Conservation (phyloP, 2,329 filamentous ascomycete genomes). For the Tolypocladium pustulatum region DNA sequence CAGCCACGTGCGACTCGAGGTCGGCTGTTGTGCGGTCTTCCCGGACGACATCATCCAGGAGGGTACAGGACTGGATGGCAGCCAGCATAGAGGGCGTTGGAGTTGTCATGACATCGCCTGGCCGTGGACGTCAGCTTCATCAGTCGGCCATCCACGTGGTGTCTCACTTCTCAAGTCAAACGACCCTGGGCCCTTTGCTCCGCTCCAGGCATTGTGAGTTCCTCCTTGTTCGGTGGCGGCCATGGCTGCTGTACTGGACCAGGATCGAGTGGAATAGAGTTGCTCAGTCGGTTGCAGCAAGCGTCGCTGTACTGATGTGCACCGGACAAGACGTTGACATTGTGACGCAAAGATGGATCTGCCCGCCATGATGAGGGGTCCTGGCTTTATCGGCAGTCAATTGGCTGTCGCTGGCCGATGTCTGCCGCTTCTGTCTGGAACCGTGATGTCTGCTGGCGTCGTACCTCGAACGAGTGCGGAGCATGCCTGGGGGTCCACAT, state of each 20-base stretch:
- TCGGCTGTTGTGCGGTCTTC: slow-evolving; percentile 71
- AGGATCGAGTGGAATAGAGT: background rate
- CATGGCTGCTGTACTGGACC: background rate
- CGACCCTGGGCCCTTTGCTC: slow-evolving; percentile 7
- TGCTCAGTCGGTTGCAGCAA: background rate
- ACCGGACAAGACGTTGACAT: background rate
- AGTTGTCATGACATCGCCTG: slow-evolving; percentile 52
- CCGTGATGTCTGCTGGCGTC: background rate
- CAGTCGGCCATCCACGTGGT: background rate
- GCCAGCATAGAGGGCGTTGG: slow-evolving; percentile 73
- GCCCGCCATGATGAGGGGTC: background rate
- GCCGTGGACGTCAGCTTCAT: background rate
- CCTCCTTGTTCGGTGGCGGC: background rate
- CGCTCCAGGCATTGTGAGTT: slow-evolving; percentile 8
- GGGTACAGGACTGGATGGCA: slow-evolving; percentile 62
- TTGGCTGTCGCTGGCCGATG: background rate
- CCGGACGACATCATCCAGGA: slow-evolving; percentile 74
- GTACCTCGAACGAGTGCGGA: background rate
- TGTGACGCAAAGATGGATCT: background rate
- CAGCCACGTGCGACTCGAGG: slow-evolving; percentile 65
- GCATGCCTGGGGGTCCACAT: background rate
- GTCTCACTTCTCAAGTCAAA: slow-evolving; percentile 10
- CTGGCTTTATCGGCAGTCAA: background rate
- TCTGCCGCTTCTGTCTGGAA: background rate
- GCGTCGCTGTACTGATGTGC: background rate